phyloP scores from a whole-genome alignment of 148 eudicot genomes.

The Simmondsia chinensis region DNA sequence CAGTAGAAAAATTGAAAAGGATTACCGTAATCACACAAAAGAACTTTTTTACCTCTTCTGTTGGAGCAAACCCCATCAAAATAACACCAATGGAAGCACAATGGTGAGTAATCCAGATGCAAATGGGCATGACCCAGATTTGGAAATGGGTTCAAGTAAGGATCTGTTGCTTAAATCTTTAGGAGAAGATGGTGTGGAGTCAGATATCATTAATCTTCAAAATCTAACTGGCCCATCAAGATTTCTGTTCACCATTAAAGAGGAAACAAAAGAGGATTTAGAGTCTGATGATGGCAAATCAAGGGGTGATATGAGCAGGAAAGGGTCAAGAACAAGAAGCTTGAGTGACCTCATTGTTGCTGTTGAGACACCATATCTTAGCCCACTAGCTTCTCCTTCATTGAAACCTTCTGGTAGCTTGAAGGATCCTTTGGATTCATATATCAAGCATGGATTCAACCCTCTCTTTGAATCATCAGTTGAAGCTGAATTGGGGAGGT shows the following conservation, averaged over 20 bases:
- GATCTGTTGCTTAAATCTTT: slow-evolving; percentile 26
- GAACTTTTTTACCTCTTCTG: slow-evolving; percentile 38
- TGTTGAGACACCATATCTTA: slow-evolving; percentile 38
- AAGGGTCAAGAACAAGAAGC: slow-evolving; percentile 60
- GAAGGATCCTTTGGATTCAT: slow-evolving; percentile 23
- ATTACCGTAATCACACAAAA: slow-evolving; percentile 22
- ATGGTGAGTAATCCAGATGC: slow-evolving; percentile 11
- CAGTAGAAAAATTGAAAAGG: slow-evolving; percentile 23
- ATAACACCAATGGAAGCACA: too few relatives aligned
- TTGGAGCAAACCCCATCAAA: slow-evolving; percentile 42
- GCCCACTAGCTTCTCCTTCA: slow-evolving; percentile 52
- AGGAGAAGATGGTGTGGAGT: slow-evolving; percentile 35
- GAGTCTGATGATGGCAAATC: slow-evolving; percentile 74
- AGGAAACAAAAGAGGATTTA: slow-evolving; percentile 83
- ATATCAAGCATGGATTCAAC: slow-evolving; percentile 37
- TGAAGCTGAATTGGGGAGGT: slow-evolving; percentile 42
- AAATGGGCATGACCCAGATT: slow-evolving; percentile 25
- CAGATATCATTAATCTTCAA: slow-evolving; percentile 66
- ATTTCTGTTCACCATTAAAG: slow-evolving; percentile 79
- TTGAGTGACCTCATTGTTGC: slow-evolving; percentile 50
- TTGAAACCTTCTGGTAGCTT: background rate
- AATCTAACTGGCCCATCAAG: slow-evolving; percentile 79
- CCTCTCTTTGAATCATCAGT: slow-evolving; percentile 72
- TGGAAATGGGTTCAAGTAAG: slow-evolving; percentile 34
- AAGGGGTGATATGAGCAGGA: slow-evolving; percentile 36